Conservation (phyloP, 768 basidiomycete genomes). For the Boletus subparvulus region DNA sequence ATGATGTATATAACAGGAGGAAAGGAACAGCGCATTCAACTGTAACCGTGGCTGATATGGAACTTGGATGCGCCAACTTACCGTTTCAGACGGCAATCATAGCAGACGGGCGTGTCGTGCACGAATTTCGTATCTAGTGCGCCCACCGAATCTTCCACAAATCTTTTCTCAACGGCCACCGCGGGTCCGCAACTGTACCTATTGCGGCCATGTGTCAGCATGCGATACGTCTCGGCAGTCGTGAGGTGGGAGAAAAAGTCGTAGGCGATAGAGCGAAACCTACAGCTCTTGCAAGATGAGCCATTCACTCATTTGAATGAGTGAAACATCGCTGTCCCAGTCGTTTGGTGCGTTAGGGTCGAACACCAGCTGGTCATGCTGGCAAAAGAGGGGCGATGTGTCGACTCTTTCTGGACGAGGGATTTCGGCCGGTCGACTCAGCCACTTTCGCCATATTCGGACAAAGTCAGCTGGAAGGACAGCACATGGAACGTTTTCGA, state of each 20-base stretch:
- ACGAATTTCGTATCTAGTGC: constrained; percentile 39
- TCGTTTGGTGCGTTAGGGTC: constrained; percentile 66
- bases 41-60: constrained; percentile 11
- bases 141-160: constrained; percentile 26
- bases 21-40: constrained; percentile 4
- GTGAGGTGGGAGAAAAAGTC: constrained; percentile 6
- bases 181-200: constrained; percentile 62
- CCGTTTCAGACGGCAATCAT: constrained; percentile 61
- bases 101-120: constrained; percentile 56
- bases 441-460: constrained; percentile 70
- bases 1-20: constrained; percentile 3
- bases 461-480: constrained; percentile 63
- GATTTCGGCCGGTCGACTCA: constrained; percentile 51
- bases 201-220: constrained; percentile 20
- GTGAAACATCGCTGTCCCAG: constrained; percentile 51
- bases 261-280: constrained; percentile 28
- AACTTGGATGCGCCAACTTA: constrained; percentile 28
- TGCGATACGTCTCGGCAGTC: constrained; percentile 2
- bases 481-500: constrained; percentile 53
- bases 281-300: constrained; percentile 56
- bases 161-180: constrained; percentile 45
- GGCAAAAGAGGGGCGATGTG: constrained; percentile 63
- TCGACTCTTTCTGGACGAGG: constrained; percentile 62
- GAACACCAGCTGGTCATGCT: constrained; percentile 59
- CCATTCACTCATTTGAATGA: constrained; percentile 69